Conservation (phyloP, 257 asterid species). For the Forsythia suspensa region DNA sequence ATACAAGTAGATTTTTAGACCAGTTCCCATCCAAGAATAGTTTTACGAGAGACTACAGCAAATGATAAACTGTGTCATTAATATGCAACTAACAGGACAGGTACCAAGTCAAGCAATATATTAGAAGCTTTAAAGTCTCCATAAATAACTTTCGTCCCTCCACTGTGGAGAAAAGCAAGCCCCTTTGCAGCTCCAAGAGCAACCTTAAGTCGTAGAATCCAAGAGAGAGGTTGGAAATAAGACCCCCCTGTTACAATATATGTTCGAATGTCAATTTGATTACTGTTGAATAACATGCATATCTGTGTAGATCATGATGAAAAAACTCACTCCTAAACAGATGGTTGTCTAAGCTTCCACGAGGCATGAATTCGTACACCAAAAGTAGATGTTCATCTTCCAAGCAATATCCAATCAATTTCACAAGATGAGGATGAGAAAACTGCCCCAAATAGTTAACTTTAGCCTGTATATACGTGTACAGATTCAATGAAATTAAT, state of each 20-base stretch:
- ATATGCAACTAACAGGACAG: neutral
- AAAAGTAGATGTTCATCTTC: too few relatives aligned
- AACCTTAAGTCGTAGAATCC: constrained; percentile 86
- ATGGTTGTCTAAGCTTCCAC: constrained; percentile 43
- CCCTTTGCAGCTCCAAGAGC: constrained; percentile 92
- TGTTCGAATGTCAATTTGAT: neutral
- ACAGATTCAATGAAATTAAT: too few relatives aligned
- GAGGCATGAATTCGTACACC: constrained; percentile 20
- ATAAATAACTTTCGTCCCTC: constrained; percentile 80
- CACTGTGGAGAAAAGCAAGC: constrained; percentile 84
- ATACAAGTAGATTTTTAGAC: neutral
- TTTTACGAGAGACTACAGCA: neutral
- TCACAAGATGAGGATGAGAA: too few relatives aligned
- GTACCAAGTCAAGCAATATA: constrained; percentile 82
- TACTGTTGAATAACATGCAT: neutral
- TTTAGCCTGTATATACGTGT: too few relatives aligned
- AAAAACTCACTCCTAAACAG: constrained; percentile 50
- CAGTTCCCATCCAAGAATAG: neutral
- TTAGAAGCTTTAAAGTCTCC: constrained; percentile 87
- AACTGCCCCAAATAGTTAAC: too few relatives aligned
- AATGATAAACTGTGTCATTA: neutral
- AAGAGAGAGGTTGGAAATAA: constrained; percentile 86
- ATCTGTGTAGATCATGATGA: neutral
- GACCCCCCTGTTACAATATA: constrained; percentile 68
- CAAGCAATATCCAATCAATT: too few relatives aligned